Evolutionary conservation across 164 flowering plant species (phyloP).

Genomic region (Cinnamomum chago): DNA sequence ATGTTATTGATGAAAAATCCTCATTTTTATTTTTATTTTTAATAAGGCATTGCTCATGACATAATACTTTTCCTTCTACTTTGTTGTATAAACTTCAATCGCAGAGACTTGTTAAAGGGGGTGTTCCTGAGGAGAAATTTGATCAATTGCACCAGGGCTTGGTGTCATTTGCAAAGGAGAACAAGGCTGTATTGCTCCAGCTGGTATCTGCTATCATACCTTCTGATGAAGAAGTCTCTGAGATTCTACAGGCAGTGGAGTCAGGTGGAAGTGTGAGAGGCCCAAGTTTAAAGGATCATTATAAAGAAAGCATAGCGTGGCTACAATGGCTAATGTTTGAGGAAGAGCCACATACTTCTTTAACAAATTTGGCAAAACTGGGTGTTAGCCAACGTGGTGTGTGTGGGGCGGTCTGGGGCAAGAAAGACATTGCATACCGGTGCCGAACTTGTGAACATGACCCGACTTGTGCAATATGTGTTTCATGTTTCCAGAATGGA

Average conservation of each 20-base stretch:
- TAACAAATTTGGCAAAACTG: conserved; percentile 40
- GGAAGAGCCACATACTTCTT: conserved; percentile 44
- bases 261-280: conserved; percentile 11
- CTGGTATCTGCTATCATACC: conserved; percentile 65
- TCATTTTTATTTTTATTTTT: too few species aligned
- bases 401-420: conserved; percentile 96
- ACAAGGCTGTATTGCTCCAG: conserved; percentile 31
- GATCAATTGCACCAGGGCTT: conserved; percentile 40
- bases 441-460: conserved; percentile 92
- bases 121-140: conserved; percentile 49
- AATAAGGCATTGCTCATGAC: neutral
- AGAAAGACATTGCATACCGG: conserved; percentile 74
- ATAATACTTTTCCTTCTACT: neutral
- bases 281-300: conserved; percentile 30
- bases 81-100: neutral
- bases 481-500: conserved; percentile 94
- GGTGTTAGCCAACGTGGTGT: conserved; percentile 74
- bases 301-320: conserved; percentile 68
- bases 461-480: conserved; percentile 97
- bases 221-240: conserved; percentile 42
- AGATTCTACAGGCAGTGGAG: conserved; percentile 17
- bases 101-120: conserved; percentile 64
- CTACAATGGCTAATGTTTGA: conserved; percentile 94
- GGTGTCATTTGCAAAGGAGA: conserved; percentile 46
- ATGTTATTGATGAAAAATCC: too few species aligned